These are phyloP conservation scores for Colletotrichum lini DNA, from an alignment of 2,329 filamentous ascomycete species.

Conservation along the genomic window DNA sequence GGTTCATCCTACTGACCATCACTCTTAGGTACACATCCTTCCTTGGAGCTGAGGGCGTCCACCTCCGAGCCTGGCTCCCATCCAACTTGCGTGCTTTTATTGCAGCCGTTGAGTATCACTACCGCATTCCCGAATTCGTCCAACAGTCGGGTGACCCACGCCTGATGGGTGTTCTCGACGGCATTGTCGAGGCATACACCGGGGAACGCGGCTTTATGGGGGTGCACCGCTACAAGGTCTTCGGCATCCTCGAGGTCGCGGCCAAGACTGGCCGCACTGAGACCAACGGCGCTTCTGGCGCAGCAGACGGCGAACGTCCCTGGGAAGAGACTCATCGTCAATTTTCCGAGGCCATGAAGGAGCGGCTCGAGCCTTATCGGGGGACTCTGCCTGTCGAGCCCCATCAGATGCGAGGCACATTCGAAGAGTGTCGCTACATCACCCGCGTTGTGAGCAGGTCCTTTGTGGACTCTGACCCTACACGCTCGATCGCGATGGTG, in stretches of 20 bases:
- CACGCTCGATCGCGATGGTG: constrained; percentile 62
- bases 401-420: constrained; percentile 68
- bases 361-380: constrained; percentile 65
- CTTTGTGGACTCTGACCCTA: constrained; percentile 61
- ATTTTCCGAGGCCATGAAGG: constrained; percentile 69
- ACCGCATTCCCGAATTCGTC: constrained; percentile 67
- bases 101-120: constrained; percentile 68
- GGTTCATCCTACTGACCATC: background rate
- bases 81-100: constrained; percentile 69
- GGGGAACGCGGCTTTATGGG: constrained; percentile 71
- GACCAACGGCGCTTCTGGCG: constrained; percentile 66
- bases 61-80: constrained; percentile 67
- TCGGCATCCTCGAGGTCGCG: constrained; percentile 68
- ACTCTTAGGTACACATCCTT: constrained; percentile 60
- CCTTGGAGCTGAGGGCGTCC: constrained; percentile 65
- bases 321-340: constrained; percentile 67
- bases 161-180: constrained; percentile 67
- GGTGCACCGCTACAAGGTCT: constrained; percentile 69
- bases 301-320: constrained; percentile 57
- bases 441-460: constrained; percentile 59
- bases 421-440: constrained; percentile 67
- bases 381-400: constrained; percentile 63
- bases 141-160: constrained; percentile 62
- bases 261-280: constrained; percentile 67
- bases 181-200: constrained; percentile 68